These are phyloP conservation scores for Penicillium robsamsonii DNA, from an alignment of 495 filamentous ascomycete genomes.

Conservation along the genomic window DNA sequence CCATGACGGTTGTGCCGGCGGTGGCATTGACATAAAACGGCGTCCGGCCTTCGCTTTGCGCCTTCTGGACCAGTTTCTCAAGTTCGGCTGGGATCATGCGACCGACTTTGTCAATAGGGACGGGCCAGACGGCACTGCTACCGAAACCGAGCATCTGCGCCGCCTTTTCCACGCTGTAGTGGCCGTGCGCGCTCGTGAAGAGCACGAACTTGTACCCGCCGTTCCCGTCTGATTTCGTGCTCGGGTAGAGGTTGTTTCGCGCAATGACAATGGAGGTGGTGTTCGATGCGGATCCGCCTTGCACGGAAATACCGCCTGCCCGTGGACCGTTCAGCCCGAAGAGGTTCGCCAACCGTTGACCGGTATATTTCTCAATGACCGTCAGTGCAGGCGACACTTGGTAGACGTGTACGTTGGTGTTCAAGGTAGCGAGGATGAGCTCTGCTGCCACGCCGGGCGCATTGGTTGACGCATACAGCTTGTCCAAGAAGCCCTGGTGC, in stretches of 20 bases:
- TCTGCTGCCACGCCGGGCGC: constrained; percentile 82
- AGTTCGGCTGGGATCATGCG: constrained; percentile 68
- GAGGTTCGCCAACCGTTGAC: constrained; percentile 63
- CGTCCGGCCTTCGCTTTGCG: constrained; percentile 62
- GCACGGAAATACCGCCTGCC: constrained; percentile 83
- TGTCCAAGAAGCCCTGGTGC: constrained; percentile 93
- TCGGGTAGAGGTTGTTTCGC: constrained; percentile 78
- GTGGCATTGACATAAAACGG: constrained; percentile 96
- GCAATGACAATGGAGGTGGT: constrained; percentile 85
- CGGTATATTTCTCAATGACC: constrained; percentile 77
- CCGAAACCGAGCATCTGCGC: constrained; percentile 85
- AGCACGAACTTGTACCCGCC: constrained; percentile 63
- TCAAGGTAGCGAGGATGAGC: constrained; percentile 74
- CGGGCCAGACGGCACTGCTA: constrained; percentile 64
- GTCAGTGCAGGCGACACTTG: constrained; percentile 87
- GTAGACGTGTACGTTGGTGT: constrained; percentile 89
- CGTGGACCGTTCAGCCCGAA: constrained; percentile 73
- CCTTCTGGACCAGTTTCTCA: constrained; percentile 55
- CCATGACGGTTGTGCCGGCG: constrained; percentile 89
- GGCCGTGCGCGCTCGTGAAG: constrained; percentile 87
- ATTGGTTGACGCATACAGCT: constrained; percentile 84
- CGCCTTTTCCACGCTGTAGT: constrained; percentile 94
- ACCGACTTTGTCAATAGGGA: constrained; percentile 69
- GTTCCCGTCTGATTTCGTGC: constrained; percentile 70
- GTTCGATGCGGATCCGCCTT: constrained; percentile 84